These are phyloP conservation scores for Penicillium fimorum DNA, from an alignment of 495 filamentous ascomycete species.

Conservation along the genomic window DNA sequence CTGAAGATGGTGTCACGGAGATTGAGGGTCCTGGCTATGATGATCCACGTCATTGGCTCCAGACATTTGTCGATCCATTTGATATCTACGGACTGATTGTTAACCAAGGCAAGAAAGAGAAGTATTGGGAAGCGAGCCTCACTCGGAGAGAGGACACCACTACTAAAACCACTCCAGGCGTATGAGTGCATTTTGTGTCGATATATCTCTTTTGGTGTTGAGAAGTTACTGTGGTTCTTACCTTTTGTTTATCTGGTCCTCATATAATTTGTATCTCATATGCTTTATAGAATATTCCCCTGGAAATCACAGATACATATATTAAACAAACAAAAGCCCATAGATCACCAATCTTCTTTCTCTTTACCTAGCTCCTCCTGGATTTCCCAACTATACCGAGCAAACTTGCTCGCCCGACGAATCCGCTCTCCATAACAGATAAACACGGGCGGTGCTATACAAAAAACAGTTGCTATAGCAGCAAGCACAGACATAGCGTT, in stretches of 20 bases:
- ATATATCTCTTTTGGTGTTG: neutral
- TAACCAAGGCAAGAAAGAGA: slow-evolving; percentile 47
- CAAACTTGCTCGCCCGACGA: slow-evolving; percentile 46
- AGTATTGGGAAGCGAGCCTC: slow-evolving; percentile 54
- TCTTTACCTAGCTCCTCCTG: slow-evolving; percentile 34
- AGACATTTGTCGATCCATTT: slow-evolving; percentile 67
- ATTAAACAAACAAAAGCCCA: neutral
- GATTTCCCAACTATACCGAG: slow-evolving; percentile 42
- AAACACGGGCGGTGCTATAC: slow-evolving; percentile 44
- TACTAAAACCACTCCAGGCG: neutral
- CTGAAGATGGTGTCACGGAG: slow-evolving; percentile 63
- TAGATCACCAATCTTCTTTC: slow-evolving; percentile 21
- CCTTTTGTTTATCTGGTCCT: neutral
- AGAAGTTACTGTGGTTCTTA: neutral
- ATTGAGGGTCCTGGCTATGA: slow-evolving; percentile 61
- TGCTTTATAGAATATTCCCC: neutral
- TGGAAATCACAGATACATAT: neutral
- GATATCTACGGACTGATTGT: slow-evolving; percentile 58
- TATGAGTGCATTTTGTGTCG: neutral
- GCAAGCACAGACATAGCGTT: slow-evolving; percentile 46
- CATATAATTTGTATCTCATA: neutral
- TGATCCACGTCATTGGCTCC: slow-evolving; percentile 50
- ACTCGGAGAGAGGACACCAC: neutral
- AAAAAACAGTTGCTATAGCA: slow-evolving; percentile 43
- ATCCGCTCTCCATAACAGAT: slow-evolving; percentile 43